These are phyloP conservation scores for Magnolia officinalis DNA, from an alignment of 164 flowering plant genomes.

Conservation along the genomic window DNA sequence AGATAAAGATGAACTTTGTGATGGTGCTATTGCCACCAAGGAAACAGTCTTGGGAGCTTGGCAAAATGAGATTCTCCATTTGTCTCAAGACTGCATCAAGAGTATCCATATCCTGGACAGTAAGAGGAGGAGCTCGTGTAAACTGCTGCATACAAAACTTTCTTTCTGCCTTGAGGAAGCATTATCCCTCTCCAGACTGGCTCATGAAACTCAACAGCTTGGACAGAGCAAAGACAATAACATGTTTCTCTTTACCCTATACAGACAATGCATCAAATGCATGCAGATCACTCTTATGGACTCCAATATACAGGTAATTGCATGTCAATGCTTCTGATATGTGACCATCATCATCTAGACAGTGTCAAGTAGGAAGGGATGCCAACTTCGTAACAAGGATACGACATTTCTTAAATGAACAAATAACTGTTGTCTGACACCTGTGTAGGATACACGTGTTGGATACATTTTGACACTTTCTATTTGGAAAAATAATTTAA, in stretches of 20 bases:
- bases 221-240: constrained; percentile 20
- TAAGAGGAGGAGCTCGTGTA: constrained; percentile 33
- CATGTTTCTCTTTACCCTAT: constrained; percentile 21
- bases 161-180: constrained; percentile 59
- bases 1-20: constrained; percentile 39
- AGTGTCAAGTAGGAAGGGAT: not conserved
- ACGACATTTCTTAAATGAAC: no score
- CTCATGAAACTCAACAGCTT: constrained; percentile 32
- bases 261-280: constrained; percentile 37
- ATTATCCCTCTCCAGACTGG: constrained; percentile 47
- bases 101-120: constrained; percentile 45
- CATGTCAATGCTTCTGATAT: not conserved
- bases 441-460: no score
- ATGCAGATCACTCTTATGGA: constrained; percentile 41
- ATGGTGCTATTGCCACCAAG: constrained; percentile 32
- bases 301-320: constrained; percentile 53
- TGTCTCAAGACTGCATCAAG: constrained; percentile 45
- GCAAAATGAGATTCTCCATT: constrained; percentile 31
- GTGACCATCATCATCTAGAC: not conserved
- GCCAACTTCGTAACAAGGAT: not conserved
- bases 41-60: constrained; percentile 46
- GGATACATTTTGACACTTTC: no score
- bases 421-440: no score
- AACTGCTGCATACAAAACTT: constrained; percentile 59
- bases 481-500: no score